phyloP scores from a whole-genome alignment of 2,329 filamentous ascomycete genomes.

The Penicillium psychrosexuale region DNA sequence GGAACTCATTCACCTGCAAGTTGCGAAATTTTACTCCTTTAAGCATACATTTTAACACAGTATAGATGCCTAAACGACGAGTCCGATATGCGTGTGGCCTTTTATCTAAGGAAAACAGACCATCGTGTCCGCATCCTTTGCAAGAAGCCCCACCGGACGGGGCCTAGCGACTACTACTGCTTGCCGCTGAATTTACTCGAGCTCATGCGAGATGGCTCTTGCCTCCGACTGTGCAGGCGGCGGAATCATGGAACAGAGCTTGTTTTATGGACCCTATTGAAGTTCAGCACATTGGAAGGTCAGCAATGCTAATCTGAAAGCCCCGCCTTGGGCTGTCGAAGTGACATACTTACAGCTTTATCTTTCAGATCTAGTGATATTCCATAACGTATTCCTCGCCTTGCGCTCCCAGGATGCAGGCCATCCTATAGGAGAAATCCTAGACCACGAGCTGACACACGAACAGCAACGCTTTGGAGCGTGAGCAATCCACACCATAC shows the following conservation, averaged over 20 bases:
- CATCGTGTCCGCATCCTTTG: constrained; percentile 54
- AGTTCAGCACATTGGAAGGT: constrained; percentile 56
- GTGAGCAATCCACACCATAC: constrained; percentile 30
- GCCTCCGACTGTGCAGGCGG: constrained; percentile 41
- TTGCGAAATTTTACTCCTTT: neutral
- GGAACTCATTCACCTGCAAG: constrained; percentile 41
- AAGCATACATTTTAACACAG: neutral
- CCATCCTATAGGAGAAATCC: constrained; percentile 39
- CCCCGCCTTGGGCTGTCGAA: neutral
- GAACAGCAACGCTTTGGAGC: constrained; percentile 51
- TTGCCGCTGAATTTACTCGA: constrained; percentile 50
- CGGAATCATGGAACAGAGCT: constrained; percentile 39
- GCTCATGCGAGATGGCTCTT: constrained; percentile 36
- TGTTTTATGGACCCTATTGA: constrained; percentile 53
- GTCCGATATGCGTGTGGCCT: constrained; percentile 44
- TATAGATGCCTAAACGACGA: constrained; percentile 48
- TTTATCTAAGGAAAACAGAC: constrained; percentile 53
- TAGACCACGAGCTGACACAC: constrained; percentile 50
- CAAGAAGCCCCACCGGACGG: constrained; percentile 42
- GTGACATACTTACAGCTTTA: neutral
- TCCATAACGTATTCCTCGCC: constrained; percentile 56
- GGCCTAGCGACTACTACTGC: constrained; percentile 47
- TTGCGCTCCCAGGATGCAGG: constrained; percentile 56
- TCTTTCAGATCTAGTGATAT: constrained; percentile 53
- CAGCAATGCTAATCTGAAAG: constrained; percentile 12